phyloP scores from a whole-genome alignment of 1,284 basidiomycete species.

The Pisolithus thermaeus region DNA sequence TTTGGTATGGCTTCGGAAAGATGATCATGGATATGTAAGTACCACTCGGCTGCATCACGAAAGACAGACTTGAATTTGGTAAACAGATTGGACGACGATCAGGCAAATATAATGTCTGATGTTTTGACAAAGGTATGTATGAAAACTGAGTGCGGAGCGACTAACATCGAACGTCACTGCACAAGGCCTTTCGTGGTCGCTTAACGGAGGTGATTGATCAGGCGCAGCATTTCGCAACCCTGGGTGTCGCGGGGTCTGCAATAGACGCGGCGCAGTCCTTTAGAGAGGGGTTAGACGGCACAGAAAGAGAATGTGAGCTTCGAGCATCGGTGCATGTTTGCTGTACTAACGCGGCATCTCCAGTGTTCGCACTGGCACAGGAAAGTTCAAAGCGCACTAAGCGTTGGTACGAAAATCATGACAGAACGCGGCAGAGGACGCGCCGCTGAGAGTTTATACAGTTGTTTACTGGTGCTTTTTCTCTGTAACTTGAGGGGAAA shows the following conservation, averaged over 20 bases:
- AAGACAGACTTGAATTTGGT: slow-evolving; percentile 3
- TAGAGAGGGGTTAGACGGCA: slow-evolving; percentile 82
- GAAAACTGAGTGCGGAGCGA: neutral
- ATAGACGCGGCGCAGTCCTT: slow-evolving; percentile 68
- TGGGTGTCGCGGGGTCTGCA: slow-evolving; percentile 49
- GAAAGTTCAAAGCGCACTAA: slow-evolving; percentile 74
- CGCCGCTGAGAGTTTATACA: slow-evolving; percentile 32
- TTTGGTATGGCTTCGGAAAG: slow-evolving; percentile 88
- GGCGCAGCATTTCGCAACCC: slow-evolving; percentile 81
- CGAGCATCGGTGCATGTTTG: slow-evolving; percentile 1
- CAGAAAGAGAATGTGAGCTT: slow-evolving; percentile 76
- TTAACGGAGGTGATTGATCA: slow-evolving; percentile 83
- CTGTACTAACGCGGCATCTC: slow-evolving; percentile 5
- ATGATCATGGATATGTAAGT: slow-evolving; percentile 76
- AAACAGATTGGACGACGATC: slow-evolving; percentile 61
- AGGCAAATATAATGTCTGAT: slow-evolving; percentile 62
- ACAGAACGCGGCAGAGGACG: slow-evolving; percentile 44
- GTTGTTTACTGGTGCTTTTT: slow-evolving; percentile 20
- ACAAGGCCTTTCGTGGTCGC: slow-evolving; percentile 73
- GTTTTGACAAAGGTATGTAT: slow-evolving; percentile 58
- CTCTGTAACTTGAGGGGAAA: slow-evolving; percentile 18
- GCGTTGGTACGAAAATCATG: slow-evolving; percentile 75
- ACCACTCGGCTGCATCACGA: neutral
- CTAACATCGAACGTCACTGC: slow-evolving; percentile 3
- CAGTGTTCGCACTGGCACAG: slow-evolving; percentile 82